A percentile compares a stretch with the other conserved stretches of the same genome.
These are phyloP conservation scores for Candida manassasensis DNA, from an alignment of 805 yeast species.

Conservation along the genomic window DNA sequence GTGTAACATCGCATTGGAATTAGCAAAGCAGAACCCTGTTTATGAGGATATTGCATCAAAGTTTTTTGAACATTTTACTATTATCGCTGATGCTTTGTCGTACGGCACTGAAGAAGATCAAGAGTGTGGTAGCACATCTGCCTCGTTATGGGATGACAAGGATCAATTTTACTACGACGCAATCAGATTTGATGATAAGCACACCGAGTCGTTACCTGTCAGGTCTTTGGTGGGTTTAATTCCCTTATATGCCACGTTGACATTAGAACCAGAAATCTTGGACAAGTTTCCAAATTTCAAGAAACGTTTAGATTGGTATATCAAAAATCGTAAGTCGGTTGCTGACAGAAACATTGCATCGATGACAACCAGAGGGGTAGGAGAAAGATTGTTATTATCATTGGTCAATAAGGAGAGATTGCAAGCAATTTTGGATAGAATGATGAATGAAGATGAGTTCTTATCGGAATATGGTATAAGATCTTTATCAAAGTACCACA, in stretches of 20 bases:
- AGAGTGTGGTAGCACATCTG: slow-evolving; percentile 41
- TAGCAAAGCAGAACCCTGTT: slow-evolving; percentile 78
- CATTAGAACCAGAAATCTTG: slow-evolving; percentile 79
- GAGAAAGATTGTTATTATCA: slow-evolving; percentile 74
- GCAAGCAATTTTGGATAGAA: slow-evolving; percentile 64
- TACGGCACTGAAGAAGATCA: slow-evolving; percentile 43
- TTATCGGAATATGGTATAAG: slow-evolving; percentile 81
- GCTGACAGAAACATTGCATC: slow-evolving; percentile 83
- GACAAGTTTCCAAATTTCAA: slow-evolving; percentile 77
- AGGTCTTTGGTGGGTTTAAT: slow-evolving; percentile 88
- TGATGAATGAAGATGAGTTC: slow-evolving; percentile 85
- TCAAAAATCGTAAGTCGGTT: slow-evolving; percentile 61
- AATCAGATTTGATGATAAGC: slow-evolving; percentile 71
- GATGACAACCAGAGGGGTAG: slow-evolving; percentile 74
- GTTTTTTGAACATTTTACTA: slow-evolving; percentile 86
- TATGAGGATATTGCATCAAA: slow-evolving; percentile 93
- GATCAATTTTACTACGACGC: slow-evolving; percentile 90
- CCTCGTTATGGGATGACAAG: slow-evolving; percentile 82
- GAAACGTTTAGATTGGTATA: slow-evolving; percentile 79
- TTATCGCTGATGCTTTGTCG: slow-evolving; percentile 93
- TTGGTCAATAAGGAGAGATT: slow-evolving; percentile 79
- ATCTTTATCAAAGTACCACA: slow-evolving; percentile 82
- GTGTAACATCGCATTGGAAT: slow-evolving; percentile 88
- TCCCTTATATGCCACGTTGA: slow-evolving; percentile 84
- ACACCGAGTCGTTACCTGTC: slow-evolving; percentile 69